phyloP scores from a whole-genome alignment of 1,284 basidiomycete genomes.

The Ustilago tritici region DNA sequence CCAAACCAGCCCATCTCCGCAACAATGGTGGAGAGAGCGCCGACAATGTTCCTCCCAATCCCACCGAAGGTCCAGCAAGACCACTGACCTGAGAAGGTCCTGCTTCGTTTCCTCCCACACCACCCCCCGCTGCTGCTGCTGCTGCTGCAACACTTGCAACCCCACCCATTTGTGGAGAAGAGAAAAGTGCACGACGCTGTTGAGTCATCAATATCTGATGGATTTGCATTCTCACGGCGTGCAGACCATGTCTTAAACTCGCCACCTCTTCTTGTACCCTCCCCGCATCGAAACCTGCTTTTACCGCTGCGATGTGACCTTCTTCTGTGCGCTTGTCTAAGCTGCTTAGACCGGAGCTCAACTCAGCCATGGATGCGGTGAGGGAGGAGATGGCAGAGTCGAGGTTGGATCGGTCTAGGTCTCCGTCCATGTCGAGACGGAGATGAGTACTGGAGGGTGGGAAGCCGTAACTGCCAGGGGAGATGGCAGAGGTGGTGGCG shows the following conservation, averaged over 20 bases:
- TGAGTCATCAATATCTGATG: slow-evolving; percentile 51
- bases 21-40: slow-evolving; percentile 41
- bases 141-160: neutral
- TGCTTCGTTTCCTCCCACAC: neutral
- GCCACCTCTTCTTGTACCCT: slow-evolving; percentile 55
- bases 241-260: slow-evolving; percentile 49
- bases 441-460: neutral
- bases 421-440: slow-evolving; percentile 7
- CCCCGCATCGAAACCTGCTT: slow-evolving; percentile 49
- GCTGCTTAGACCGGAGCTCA: slow-evolving; percentile 21
- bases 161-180: neutral
- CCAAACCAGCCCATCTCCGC: slow-evolving; percentile 42
- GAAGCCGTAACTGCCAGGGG: slow-evolving; percentile 12
- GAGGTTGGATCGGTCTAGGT: slow-evolving; percentile 28
- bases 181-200: slow-evolving; percentile 46
- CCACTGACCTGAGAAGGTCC: neutral
- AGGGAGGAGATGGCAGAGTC: slow-evolving; percentile 35
- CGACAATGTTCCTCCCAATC: slow-evolving; percentile 2
- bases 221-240: slow-evolving; percentile 55
- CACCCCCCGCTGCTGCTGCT: neutral
- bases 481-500: slow-evolving; percentile 2
- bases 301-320: slow-evolving; percentile 43
- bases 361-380: slow-evolving; percentile 19
- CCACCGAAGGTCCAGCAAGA: neutral
- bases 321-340: slow-evolving; percentile 51